These are phyloP conservation scores for Candida pseudoviswanathii DNA, from an alignment of 1,139 yeast genomes.

Conservation along the genomic window DNA sequence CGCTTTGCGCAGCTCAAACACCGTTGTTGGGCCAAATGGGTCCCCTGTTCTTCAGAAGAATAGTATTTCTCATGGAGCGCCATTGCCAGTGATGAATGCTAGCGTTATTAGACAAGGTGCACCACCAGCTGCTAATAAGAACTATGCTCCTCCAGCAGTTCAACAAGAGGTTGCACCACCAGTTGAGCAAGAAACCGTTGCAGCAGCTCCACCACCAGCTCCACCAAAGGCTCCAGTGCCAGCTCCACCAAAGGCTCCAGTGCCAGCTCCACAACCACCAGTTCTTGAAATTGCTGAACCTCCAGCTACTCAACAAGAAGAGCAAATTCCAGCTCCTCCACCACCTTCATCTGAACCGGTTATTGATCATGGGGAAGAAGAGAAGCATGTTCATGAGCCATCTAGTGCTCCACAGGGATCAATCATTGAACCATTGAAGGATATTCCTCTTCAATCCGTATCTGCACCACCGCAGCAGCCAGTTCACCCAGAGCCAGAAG, in stretches of 20 bases:
- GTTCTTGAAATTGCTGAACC: background rate
- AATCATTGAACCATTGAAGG: background rate
- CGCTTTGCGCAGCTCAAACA: background rate
- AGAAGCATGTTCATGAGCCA: constrained; percentile 7
- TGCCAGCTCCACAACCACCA: background rate
- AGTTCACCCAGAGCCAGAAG: background rate
- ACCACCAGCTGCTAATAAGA: background rate
- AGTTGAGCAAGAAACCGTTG: background rate
- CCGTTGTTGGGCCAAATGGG: background rate
- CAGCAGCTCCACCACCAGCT: background rate
- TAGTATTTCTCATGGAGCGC: background rate
- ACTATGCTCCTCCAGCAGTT: background rate
- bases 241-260: background rate
- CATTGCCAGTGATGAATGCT: background rate
- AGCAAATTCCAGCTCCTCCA: background rate
- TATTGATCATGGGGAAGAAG: background rate
- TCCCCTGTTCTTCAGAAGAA: background rate
- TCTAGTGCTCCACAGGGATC: constrained; percentile 11
- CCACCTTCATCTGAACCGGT: constrained; percentile 16
- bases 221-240: background rate
- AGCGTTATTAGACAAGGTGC: background rate
- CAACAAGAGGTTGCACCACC: background rate
- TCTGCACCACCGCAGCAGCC: constrained; percentile 5
- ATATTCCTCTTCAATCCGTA: constrained; percentile 1
- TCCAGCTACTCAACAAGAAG: background rate